Evolutionary conservation across 2,329 filamentous ascomycete species (phyloP).

Genomic region (Stachybotrys chlorohalonatus): DNA sequence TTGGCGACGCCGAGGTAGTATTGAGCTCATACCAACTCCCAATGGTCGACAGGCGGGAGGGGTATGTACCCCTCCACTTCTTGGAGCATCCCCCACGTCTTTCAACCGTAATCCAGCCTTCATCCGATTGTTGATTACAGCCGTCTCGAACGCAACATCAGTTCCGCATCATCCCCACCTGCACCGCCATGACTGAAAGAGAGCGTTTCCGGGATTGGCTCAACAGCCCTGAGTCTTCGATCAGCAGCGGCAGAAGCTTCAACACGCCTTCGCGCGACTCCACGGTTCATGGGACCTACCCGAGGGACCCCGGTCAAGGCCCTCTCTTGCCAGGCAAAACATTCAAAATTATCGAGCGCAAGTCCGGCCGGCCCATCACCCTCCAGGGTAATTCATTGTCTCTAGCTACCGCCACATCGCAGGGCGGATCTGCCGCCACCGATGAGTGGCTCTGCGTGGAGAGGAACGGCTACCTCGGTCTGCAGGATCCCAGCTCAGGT

Average conservation of each 20-base stretch:
- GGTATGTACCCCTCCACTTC: too few relatives aligned
- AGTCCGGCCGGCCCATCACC: background rate
- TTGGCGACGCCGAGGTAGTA: too few relatives aligned
- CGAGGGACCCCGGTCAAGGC: background rate
- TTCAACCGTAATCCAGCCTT: too few relatives aligned
- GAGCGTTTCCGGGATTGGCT: background rate
- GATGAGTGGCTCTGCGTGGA: background rate
- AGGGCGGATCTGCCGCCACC: background rate
- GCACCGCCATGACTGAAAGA: background rate
- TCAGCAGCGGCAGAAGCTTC: background rate
- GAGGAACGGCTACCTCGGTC: background rate
- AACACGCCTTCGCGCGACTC: background rate
- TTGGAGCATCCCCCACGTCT: too few relatives aligned
- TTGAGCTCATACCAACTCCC: too few relatives aligned
- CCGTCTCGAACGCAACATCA: too few relatives aligned
- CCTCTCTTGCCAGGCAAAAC: background rate
- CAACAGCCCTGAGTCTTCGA: background rate
- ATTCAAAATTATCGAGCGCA: background rate
- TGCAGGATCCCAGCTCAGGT: background rate
- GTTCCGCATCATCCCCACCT: too few relatives aligned
- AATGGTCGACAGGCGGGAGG: too few relatives aligned
- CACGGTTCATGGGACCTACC: background rate
- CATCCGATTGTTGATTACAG: too few relatives aligned
- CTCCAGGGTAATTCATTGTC: background rate
- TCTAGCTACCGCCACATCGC: background rate